These are phyloP conservation scores for Fusarium burgessii DNA, from an alignment of 2,329 filamentous ascomycete species.

Conservation along the genomic window DNA sequence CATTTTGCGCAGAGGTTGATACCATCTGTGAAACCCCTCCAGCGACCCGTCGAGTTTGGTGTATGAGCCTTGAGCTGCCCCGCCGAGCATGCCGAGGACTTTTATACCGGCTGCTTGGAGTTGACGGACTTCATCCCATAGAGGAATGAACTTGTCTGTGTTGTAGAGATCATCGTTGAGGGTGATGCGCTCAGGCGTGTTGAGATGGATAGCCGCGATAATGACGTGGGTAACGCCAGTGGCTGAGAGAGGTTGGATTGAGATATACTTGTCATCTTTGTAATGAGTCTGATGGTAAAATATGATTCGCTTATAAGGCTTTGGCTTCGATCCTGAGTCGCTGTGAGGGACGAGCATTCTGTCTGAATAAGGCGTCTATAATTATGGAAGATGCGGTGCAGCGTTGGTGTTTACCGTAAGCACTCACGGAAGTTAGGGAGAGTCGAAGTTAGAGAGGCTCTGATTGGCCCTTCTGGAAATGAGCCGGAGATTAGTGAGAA, in stretches of 20 bases:
- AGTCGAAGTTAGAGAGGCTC: background rate
- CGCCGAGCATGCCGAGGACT: constrained; percentile 86
- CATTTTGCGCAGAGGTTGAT: constrained; percentile 73
- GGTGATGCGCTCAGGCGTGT: constrained; percentile 72
- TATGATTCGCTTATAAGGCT: constrained; percentile 54
- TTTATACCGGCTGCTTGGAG: constrained; percentile 80
- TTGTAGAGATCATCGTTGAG: constrained; percentile 81
- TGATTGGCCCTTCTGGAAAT: background rate
- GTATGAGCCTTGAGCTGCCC: constrained; percentile 80
- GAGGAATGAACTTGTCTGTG: constrained; percentile 71
- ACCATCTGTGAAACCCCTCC: constrained; percentile 78
- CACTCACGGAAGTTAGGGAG: background rate
- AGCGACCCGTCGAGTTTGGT: constrained; percentile 64
- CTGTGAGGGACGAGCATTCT: constrained; percentile 22
- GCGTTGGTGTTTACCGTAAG: background rate
- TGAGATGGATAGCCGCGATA: constrained; percentile 84
- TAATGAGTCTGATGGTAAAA: constrained; percentile 65
- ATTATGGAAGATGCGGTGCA: constrained; percentile 8
- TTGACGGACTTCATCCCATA: constrained; percentile 80
- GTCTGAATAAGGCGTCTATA: background rate
- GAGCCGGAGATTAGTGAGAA: background rate
- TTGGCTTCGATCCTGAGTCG: background rate
- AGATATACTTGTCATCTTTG: constrained; percentile 56
- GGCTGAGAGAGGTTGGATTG: constrained; percentile 59
- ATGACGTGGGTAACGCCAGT: constrained; percentile 79